Base-by-base conservation (phyloP, 2,329 filamentous ascomycete species). In the Dactylellina leptospora region DNA sequence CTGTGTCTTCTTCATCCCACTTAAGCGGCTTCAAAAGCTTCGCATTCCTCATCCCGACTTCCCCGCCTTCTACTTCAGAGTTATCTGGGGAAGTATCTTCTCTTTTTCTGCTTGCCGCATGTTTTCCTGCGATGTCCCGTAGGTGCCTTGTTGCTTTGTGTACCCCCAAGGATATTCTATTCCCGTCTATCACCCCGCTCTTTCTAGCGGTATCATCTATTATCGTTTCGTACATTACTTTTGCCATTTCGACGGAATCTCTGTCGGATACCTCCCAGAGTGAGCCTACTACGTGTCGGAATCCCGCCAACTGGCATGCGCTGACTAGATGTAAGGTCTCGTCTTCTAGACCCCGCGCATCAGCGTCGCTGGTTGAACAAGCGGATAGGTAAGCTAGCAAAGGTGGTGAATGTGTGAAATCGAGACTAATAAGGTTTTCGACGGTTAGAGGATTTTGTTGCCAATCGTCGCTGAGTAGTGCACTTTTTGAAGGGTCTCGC, bases 191-290 rank as follows among this genome's bases (percentile, higher is more conserved):
- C 38, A 33, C 11, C 1, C 40, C 51, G 6, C 30, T 13, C n/a
- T n/a, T n/a, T n/a, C n/a, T n/a, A n/a, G n/a, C n/a, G n/a, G n/a
- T n/a, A 13, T n/a, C 23, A n/a, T 47, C 22, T 8, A 10, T 18
- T 27, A 53, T 51, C 10, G 28, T 36, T 27, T 42, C 38, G 23
- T 62, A 62, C 2, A 62, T 18, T 1, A 74, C 40, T 38, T 48
- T 76, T 0, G 79, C 78, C 8, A 23, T 30, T n/a, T 62, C 58
- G n/a, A 62, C 58, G 23, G 13, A 53, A 23, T 50, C 13, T 20
- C 22, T 5, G 23, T 62, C 80, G 11, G 75, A 62, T 0, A 81
- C 79, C 4, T 78, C 72, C 82, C 80, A 83, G 0, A 82, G 74
- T 0, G 80, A 80, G 0, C 81, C 81, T 47, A 83, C 73, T 3